Evolutionary conservation across 2,329 filamentous ascomycete genomes (phyloP).

Genomic region (Chaetomiaceae sp.): DNA sequence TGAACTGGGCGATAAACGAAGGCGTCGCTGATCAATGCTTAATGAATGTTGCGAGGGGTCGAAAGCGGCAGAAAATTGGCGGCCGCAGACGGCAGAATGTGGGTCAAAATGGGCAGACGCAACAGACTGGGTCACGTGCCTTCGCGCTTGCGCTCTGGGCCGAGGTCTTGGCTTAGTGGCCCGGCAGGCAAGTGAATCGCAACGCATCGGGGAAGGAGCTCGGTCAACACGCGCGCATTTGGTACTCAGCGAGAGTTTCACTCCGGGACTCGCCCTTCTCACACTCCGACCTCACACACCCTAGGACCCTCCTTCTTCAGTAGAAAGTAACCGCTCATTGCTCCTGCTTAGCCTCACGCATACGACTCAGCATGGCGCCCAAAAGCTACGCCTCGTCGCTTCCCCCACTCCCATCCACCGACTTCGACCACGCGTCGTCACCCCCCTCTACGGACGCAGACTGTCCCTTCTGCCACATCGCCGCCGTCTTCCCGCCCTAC

Average conservation of each 20-base stretch:
- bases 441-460: slow-evolving; percentile 17
- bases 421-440: slow-evolving; percentile 14
- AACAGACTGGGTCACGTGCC: neutral
- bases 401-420: slow-evolving; percentile 5
- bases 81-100: slow-evolving; percentile 18
- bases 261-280: too few species aligned
- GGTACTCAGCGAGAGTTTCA: too few species aligned
- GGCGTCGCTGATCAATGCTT: neutral
- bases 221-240: too few species aligned
- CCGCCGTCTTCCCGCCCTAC: slow-evolving; percentile 42
- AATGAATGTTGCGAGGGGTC: neutral
- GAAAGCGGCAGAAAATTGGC: slow-evolving; percentile 19
- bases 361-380: slow-evolving; percentile 6
- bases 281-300: too few species aligned
- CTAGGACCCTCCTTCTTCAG: too few species aligned
- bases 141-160: neutral
- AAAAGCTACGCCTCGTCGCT: slow-evolving; percentile 3
- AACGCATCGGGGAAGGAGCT: too few species aligned
- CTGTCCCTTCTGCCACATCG: slow-evolving; percentile 61
- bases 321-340: neutral
- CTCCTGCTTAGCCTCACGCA: neutral
- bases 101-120: neutral
- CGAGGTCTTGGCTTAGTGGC: slow-evolving; percentile 3
- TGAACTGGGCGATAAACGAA: too few species aligned
- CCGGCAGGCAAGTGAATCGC: slow-evolving; percentile 9